Base-by-base conservation (phyloP, 1,139 yeast genomes). In the Candida sojae region DNA sequence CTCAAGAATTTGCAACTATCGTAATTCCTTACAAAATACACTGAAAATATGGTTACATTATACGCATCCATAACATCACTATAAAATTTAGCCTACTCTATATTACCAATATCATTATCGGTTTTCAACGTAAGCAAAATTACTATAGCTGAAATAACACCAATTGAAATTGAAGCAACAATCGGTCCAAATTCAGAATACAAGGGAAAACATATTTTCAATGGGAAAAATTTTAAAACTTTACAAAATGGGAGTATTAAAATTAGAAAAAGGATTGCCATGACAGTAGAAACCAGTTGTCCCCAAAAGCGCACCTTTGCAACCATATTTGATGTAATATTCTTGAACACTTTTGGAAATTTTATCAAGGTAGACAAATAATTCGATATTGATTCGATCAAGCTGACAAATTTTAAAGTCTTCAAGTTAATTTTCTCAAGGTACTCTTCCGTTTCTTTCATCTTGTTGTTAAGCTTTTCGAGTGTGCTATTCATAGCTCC, bases 361-460 rank as follows among this genome's bases (percentile, higher is more conserved):
- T 11, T n/a, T 3, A n/a, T 12, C 11, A 36, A 21, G 9, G 11
- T 36, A 1, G 29, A 10, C 11, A 36, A 23, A 11, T 23, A 36
- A 5, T 5, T 5, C 9, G 39, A 7, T 5, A 23, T 5, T 23
- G 29, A 36, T 10, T 23, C 39, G 1, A 36, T 5, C 11, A 23
- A 23, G 23, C 10, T 29, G 10, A 39, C 29, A n/a, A 48, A 36
- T 13, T 25, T 26, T 10, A 35, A 30, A 11, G 50, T 17, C 38
- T 43, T 42, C 2, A n/a, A 12, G 40, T 48, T 52, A 9, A 58
- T 46, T 3, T 44, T 40, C 11, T 51, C 53, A 3, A 61, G 42
- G 6, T 46, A 44, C 5, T 25, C 4, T 2, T 52, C 48, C 1
- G 61, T 50, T 29, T 52, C 39, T 8, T 42, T 52, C 5, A 61